Evolutionary conservation across 78 protist species (phyloP), one percentile per base, ranked within the genome.

Genomic region (Speleostelium caveatum): DNA sequence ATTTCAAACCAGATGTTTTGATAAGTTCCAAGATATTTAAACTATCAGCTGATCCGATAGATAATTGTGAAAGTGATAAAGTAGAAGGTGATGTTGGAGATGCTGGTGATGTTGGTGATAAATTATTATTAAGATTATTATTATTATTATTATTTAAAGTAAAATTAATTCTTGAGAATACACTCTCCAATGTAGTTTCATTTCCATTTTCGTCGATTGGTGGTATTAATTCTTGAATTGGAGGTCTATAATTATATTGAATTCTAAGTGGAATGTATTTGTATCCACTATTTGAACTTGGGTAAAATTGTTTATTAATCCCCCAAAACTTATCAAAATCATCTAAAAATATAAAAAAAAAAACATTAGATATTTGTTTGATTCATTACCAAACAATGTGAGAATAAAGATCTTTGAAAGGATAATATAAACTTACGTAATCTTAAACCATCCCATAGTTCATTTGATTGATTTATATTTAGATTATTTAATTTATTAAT

Each of bases 291-390:
- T 17, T 36, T 45, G 33, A 30, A 26, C 24, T 74, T 41, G 68
- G 68, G 3, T 58, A 58, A 59, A 83, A 72, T 30, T 55, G 39
- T 24, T 83, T 83, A 58, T 83, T 83, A 22, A 83, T 73, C n/a
- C 79, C 67, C 91, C 91, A 83, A 69, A 83, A 83, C 58, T 83
- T 83, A 14, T 83, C 91, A 71, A 69, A 83, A 19, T 83, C 91
- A 60, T 83, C 91, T 83, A 42, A 2, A 49, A 59, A 8, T 1
- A 35, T 17, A n/a, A n/a, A n/a, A n/a, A n/a, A n/a, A n/a, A n/a
- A n/a, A n/a, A n/a, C n/a, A n/a, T n/a, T n/a, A n/a, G n/a, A n/a
- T n/a, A n/a, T n/a, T n/a, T n/a, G n/a, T n/a, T n/a, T n/a, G n/a
- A n/a, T n/a, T n/a, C n/a, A n/a, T n/a, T n/a, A n/a, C n/a, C n/a